Evolutionary conservation across 352 stramenopile genomes (phyloP).

Genomic region (Aphanomyces cochlioides): DNA sequence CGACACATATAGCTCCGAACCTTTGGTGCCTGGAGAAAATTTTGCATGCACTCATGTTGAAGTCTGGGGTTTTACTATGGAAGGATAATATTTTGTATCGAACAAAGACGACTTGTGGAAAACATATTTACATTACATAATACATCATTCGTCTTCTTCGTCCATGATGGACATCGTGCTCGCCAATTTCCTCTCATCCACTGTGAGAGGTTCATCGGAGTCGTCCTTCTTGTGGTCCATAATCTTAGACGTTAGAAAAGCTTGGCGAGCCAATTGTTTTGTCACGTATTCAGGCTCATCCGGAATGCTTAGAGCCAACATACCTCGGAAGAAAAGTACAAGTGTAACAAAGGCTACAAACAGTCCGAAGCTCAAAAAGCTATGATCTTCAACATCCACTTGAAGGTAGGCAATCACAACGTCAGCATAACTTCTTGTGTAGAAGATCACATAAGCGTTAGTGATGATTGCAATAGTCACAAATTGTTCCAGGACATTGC

Average conservation of each 20-base stretch:
- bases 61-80: constrained; percentile 65
- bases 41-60: constrained; percentile 81
- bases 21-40: constrained; percentile 69
- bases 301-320: constrained; percentile 67
- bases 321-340: constrained; percentile 85
- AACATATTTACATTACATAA: too few species aligned
- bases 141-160: constrained; percentile 9
- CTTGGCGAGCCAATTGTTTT: constrained; percentile 69
- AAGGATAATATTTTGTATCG: not conserved
- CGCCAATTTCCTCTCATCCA: not conserved
- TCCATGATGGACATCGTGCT: not conserved
- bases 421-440: constrained; percentile 69
- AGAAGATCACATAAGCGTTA: constrained; percentile 91
- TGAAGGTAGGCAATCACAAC: constrained; percentile 22
- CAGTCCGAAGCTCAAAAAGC: constrained; percentile 61
- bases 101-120: not conserved
- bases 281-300: constrained; percentile 66
- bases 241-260: constrained; percentile 83
- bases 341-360: constrained; percentile 70
- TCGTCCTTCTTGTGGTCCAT: constrained; percentile 77
- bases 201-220: constrained; percentile 31
- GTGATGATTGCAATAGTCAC: constrained; percentile 89
- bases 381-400: constrained; percentile 41
- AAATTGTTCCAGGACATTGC: constrained; percentile 84
- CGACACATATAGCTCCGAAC: constrained; percentile 83